Conservation (phyloP, 805 yeast genomes). For the Saturnispora hagleri region DNA sequence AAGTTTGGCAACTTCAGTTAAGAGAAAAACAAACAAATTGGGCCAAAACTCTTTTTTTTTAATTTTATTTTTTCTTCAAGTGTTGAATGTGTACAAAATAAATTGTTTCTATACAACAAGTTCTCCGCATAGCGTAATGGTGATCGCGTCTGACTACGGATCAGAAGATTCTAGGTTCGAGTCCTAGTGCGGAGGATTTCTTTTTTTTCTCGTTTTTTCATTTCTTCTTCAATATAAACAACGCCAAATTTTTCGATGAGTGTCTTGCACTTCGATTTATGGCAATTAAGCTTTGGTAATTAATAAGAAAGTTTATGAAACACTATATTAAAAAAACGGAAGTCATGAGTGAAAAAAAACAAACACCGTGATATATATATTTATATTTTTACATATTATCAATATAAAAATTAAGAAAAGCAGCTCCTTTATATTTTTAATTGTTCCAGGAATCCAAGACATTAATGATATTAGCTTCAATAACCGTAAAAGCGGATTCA, state of each 20-base stretch:
- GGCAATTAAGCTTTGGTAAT: too few relatives aligned
- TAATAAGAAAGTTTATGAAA: background rate
- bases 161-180: constrained; percentile 19
- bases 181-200: constrained; percentile 17
- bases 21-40: too few relatives aligned
- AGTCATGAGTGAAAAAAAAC: background rate
- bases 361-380: background rate
- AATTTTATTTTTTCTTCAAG: too few relatives aligned
- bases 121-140: constrained; percentile 17
- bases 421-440: background rate
- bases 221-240: background rate
- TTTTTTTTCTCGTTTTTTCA: background rate
- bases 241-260: too few relatives aligned
- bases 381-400: background rate
- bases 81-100: too few relatives aligned
- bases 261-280: too few relatives aligned
- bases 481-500: constrained; percentile 31
- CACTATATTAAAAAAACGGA: background rate
- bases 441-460: constrained; percentile 7
- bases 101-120: background rate
- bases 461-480: constrained; percentile 24
- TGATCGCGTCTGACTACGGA: constrained; percentile 20
- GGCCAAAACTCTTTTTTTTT: too few relatives aligned
- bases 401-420: background rate
- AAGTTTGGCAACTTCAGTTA: too few relatives aligned